Percentiles rank a stretch among this genome's conserved stretches.
These are phyloP conservation scores for Solanum commersonii DNA, from an alignment of 257 asterid genomes.

Conservation along the genomic window DNA sequence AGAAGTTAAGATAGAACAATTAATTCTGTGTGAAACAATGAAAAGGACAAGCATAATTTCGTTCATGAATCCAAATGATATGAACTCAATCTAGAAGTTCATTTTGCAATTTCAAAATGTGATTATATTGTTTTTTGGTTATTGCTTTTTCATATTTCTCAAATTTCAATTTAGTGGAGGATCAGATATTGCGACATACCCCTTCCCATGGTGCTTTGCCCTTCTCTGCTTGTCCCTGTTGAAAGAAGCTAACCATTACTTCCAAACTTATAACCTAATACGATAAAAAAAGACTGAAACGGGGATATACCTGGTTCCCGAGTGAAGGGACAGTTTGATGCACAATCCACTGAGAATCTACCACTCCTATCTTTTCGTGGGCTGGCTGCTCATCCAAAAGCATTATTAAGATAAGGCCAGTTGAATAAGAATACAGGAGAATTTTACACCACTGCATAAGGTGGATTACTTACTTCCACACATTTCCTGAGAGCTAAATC, in stretches of 20 bases:
- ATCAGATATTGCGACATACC: slow-evolving; percentile 31
- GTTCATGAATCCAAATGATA: neutral
- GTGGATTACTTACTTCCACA: slow-evolving; percentile 47
- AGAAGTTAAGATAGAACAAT: neutral
- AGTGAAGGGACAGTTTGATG: slow-evolving; percentile 94
- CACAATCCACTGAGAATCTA: slow-evolving; percentile 82
- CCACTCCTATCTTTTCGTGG: slow-evolving; percentile 85
- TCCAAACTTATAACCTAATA: neutral
- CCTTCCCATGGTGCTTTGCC: slow-evolving; percentile 97
- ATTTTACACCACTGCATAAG: neutral
- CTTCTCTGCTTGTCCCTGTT: slow-evolving; percentile 60
- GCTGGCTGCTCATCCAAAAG: slow-evolving; percentile 52
- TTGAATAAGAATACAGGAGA: neutral
- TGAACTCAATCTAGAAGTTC: neutral
- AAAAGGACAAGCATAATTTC: neutral
- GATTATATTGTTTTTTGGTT: neutral
- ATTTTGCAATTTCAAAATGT: neutral
- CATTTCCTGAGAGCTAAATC: slow-evolving; percentile 88
- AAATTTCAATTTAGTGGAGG: neutral
- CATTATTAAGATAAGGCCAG: neutral
- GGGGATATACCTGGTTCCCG: slow-evolving; percentile 58
- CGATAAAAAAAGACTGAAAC: neutral
- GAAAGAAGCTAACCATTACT: neutral
- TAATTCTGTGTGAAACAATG: neutral
- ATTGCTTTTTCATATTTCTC: neutral